A percentile compares a stretch with the other conserved stretches of the same genome.
These are phyloP conservation scores for Candida tropicalis DNA, from an alignment of 1,139 yeast species.

Conservation along the genomic window DNA sequence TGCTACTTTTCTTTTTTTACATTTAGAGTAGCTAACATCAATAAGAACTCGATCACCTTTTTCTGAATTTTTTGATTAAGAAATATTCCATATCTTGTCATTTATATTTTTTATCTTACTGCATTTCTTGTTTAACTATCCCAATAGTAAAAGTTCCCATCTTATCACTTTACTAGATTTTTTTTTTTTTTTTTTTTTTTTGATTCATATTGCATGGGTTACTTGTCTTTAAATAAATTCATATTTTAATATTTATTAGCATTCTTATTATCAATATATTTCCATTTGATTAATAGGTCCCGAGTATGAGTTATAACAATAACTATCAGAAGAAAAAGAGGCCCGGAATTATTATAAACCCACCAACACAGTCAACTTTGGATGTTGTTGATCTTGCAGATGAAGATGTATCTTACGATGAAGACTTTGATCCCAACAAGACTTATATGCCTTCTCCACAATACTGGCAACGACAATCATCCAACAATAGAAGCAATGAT, in stretches of 20 bases:
- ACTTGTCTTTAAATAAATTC: background rate
- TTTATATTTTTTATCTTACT: no score
- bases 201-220: background rate
- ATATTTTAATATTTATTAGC: no score
- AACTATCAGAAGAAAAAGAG: conserved; percentile 1
- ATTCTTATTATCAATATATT: no score
- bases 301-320: conserved; percentile 2
- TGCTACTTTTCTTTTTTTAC: no score
- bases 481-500: background rate
- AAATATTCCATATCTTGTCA: no score
- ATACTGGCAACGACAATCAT: conserved; percentile 11
- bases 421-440: conserved; percentile 17
- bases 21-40: no score
- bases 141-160: no score
- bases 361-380: conserved; percentile 8
- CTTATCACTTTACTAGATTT: background rate
- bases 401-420: conserved; percentile 11
- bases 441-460: conserved; percentile 12
- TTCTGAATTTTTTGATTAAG: no score
- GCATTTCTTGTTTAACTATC: no score
- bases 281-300: no score
- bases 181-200: background rate
- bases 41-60: no score
- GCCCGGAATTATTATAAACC: conserved; percentile 9
- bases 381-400: conserved; percentile 2